Conservation (phyloP, 2,329 filamentous ascomycete genomes). For the Emericellopsis cladophorae region DNA sequence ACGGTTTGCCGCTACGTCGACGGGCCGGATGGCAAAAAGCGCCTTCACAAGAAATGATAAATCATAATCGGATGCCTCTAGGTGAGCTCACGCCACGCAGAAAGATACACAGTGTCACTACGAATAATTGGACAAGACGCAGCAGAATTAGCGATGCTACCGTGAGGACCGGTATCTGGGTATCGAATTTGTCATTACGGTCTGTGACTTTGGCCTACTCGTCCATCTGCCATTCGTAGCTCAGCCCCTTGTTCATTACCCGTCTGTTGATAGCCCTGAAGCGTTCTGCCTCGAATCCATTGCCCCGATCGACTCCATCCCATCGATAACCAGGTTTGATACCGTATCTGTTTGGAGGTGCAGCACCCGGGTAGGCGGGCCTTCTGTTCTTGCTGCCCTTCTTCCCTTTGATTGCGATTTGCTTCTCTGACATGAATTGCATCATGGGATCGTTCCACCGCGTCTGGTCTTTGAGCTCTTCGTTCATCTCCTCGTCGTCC, state of each 20-base stretch:
- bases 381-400: conserved; percentile 25
- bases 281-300: conserved; percentile 86
- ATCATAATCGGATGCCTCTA: background rate
- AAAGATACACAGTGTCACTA: too few species aligned
- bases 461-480: conserved; percentile 60
- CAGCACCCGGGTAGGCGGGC: conserved; percentile 66
- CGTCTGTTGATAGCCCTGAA: conserved; percentile 77
- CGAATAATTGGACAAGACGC: too few species aligned
- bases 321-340: conserved; percentile 87
- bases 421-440: conserved; percentile 52
- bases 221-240: conserved; percentile 96
- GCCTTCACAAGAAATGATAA: conserved; percentile 25
- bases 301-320: conserved; percentile 92
- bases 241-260: conserved; percentile 63
- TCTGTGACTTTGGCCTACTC: conserved; percentile 35
- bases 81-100: too few species aligned
- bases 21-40: conserved; percentile 33
- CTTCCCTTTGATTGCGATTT: conserved; percentile 10
- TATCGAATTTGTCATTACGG: too few species aligned
- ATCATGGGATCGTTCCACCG: conserved; percentile 94
- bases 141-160: too few species aligned
- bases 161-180: too few species aligned
- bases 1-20: conserved; percentile 32
- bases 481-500: conserved; percentile 83
- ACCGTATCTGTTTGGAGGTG: conserved; percentile 83